Base-by-base conservation (phyloP, 148 eudicot genomes). In the Euryodendron excelsum region DNA sequence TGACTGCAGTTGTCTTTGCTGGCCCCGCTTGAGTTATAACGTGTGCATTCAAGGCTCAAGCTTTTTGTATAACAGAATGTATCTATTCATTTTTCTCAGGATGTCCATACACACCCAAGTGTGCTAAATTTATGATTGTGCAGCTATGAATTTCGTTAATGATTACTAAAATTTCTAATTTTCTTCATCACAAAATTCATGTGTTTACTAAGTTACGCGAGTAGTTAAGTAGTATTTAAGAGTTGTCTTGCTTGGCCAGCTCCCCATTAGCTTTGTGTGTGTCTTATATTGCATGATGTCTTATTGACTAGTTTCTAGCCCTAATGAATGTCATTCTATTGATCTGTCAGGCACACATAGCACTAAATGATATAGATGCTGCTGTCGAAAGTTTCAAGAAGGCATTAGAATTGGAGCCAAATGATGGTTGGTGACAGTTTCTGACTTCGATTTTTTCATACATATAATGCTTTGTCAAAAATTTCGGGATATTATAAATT, bases 311-410 rank as follows among this genome's bases (percentile, higher is more conserved):
- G 21, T 69, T 69, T 69, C 11, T 45, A 3, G 65, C 9, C 23
- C 62, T 25, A 15, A 44, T 69, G 37, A 56, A 44, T 27, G 52
- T 39, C 20, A 21, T 39, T 27, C 0, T 73, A 11, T 41, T 69
- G 67, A 33, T 67, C 30, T 70, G 36, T 77, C 88, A 94, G 98
- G 98, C 93, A 75, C 82, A 90, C 76, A 83, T 91, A 83, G 97
- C 94, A 60, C 97, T 94, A 36, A 94, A 92, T 76, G 97, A 92
- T 80, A 85, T 94, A 28, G 97, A 94, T 87, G 88, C 95, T 77
- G 97, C 98, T 17, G 88, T 87, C 55, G 94, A 86, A 63, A 91
- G 97, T 82, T 94, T 94, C 82, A 87, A 78, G 61, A 92, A 87
- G 82, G 98, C 98, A 77, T 75, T 87, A 69, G 91, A 89, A 69